Base-by-base conservation (phyloP, 2,329 filamentous ascomycete genomes). In the Westerdykella aurantiaca region DNA sequence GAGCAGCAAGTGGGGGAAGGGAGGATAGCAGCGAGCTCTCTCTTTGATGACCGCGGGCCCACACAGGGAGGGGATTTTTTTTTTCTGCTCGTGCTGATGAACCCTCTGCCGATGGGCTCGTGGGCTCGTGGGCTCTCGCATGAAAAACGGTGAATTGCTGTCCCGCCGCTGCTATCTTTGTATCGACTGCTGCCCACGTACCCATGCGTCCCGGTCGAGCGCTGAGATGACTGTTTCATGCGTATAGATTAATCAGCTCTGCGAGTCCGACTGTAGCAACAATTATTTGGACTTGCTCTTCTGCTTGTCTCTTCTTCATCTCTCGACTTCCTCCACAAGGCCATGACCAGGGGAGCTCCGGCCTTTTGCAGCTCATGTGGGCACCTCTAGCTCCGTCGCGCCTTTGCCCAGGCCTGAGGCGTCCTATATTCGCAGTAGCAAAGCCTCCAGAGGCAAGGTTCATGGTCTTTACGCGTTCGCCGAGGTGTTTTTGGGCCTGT, bases 281-380 rank as follows among this genome's bases (percentile, higher is more conserved):
- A 29, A 12, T 29, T 4, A 13, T 35, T 18, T 35, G 33, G 5
- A 9, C n/a, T 18, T 16, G n/a, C 33, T 14, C n/a, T 14, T 14
- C n/a, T 14, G n/a, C n/a, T 6, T 14, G 9, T 18, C n/a, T 35
- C 33, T 14, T 12, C 33, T 2, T 16, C 5, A 9, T 18, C 11
- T 16, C 17, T 35, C 33, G 5, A n/a, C 33, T 9, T 14, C 34
- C 17, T 6, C n/a, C 3, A 6, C 23, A 33, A 34, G 17, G n/a
- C 18, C n/a, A n/a, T 9, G 14, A 17, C 22, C 47, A 41, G 47
- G 48, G 39, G 45, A 47, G 42, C 52, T 53, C 45, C 43, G 38
- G 37, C 33, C 34, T 14, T 39, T 34, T 17, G 18, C 45, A 21
- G 39, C 38, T 33, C 33, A 21, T 22, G n/a, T 35, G 17, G 17